Base-by-base conservation (phyloP, 306 rosid species). In the Luffa aegyptiaca region DNA sequence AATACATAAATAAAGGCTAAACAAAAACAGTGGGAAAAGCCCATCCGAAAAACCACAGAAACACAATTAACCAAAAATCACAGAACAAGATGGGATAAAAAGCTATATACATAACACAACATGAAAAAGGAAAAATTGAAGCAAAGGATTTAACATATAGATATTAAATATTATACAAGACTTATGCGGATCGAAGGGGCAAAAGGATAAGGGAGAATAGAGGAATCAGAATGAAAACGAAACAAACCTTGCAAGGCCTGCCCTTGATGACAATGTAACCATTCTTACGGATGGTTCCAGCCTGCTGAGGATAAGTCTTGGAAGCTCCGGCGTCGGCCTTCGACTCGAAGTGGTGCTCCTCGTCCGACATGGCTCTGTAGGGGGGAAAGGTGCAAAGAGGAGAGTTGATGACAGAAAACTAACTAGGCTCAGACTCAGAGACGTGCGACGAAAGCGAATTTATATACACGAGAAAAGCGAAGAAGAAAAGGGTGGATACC, bases 301-400 rank as follows among this genome's bases (percentile, higher is more conserved):
- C 98, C 83, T 95, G 98, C 85, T 95, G 98, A 1, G 98, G 98
- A 48, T 41, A 95, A 42, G 98, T 95, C 85, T 95, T 95, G 37
- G 98, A 95, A 61, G 98, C 98, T 35, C 98, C 98, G 65, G 98
- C 97, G 75, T 95, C 98, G 56, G 90, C 97, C 87, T 94, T 95
- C 8, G 97, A 87, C 90, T 95, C 98, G 79, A 95, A 95, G 56
- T 95, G 98, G 80, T 95, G 98, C 85, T 95, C 98, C 84, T 95
- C 98, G 93, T 95, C 98, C 4, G 98, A 95, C 97, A 94, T 90
- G 81, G 80, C 79, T 83, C 44, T 21, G 77, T 21, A 5, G 55
- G 61, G 61, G 6, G 16, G 26, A 72, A 12, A 21, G 33, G 14
- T 33, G 41, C 72, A 36, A 33, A 74, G 12, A 49, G 41, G 35